phyloP scores from a whole-genome alignment of 306 rosid genomes.

The Hylodesmum podocarpum region DNA sequence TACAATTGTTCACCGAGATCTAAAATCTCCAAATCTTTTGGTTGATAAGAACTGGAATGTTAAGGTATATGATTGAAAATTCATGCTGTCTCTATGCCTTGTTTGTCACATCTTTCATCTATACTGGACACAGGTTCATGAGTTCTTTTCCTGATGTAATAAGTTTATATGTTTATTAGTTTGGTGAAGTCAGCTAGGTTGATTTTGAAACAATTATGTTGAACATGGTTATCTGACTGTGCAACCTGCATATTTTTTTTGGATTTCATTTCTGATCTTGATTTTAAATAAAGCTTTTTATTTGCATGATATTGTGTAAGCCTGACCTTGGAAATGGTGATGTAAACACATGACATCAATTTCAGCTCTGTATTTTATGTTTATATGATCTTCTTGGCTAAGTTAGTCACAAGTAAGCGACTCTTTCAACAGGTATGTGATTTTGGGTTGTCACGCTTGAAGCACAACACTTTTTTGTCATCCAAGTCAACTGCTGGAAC shows the following conservation, averaged over 20 bases:
- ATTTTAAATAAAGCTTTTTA: neutral
- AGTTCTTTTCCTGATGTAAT: neutral
- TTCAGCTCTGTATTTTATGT: conserved; percentile 1
- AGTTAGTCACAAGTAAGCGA: neutral
- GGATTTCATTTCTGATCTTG: conserved; percentile 8
- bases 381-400: neutral
- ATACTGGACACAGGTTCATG: neutral
- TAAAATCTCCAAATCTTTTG: conserved; percentile 95
- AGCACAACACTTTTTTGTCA: conserved; percentile 95
- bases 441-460: conserved; percentile 98
- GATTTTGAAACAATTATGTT: conserved; percentile 12
- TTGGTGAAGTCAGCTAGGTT: conserved; percentile 23
- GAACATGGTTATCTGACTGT: neutral
- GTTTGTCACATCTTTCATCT: conserved; percentile 20
- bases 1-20: conserved; percentile 96
- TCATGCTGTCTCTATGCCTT: conserved; percentile 19
- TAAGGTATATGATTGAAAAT: conserved; percentile 58
- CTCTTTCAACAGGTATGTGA: conserved; percentile 69
- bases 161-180: conserved; percentile 15
- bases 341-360: neutral
- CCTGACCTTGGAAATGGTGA: neutral
- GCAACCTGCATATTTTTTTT: neutral
- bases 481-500: conserved; percentile 99
- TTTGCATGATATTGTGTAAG: neutral
- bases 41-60: conserved; percentile 99